Base-by-base conservation (phyloP, 2,329 filamentous ascomycete genomes). In the Samsoniella hepiali region DNA sequence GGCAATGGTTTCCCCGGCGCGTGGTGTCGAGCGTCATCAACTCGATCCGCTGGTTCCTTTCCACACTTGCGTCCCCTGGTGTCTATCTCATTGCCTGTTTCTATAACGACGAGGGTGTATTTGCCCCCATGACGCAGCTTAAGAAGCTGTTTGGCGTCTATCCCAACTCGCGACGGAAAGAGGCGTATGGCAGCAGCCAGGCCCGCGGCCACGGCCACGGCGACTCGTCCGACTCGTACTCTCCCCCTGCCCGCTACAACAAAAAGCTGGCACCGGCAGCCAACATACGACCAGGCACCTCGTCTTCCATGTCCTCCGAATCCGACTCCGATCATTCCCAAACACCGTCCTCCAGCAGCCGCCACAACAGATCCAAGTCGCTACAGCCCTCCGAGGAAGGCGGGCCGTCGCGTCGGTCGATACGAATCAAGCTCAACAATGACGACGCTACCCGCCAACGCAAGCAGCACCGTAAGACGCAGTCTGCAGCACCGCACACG, bases 381-480 rank as follows among this genome's bases (percentile, higher is more conserved):
- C 70, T 81, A 29, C 79, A 81, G 55, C 78, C 81, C 32, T 72
- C 80, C 36, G 89, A 92, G 67, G 90, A 93, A 67, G 84, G 84
- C 66, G 70, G 70, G 17, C 88, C 89, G 4, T 80, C 85, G 7
- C 86, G 91, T 70, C 85, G 92, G 63, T 96, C 93, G 2, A 97
- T 97, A 67, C 87, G 93, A 45, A 97, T 98, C 71, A 96, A 95
- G 76, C 82, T 97, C 15, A 88, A 94, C 74, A 91, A 88, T 66
- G 91, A 97, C 69, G 91, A 93, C 64, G 84, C 86, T 47, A 78
- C 90, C 63, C 83, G 88, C 67, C 88, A 91, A 73, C 86, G 90
- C 64, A 93, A 92, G 74, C 91, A 90, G 72, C 84, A 88, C 71
- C 84, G 83, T 69, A 89, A 86, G 74, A 80, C 81, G 29, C 81